Evolutionary conservation across 352 stramenopile species (phyloP), one percentile per base, ranked within the genome.

Genomic region (Globisporangium yorkense): DNA sequence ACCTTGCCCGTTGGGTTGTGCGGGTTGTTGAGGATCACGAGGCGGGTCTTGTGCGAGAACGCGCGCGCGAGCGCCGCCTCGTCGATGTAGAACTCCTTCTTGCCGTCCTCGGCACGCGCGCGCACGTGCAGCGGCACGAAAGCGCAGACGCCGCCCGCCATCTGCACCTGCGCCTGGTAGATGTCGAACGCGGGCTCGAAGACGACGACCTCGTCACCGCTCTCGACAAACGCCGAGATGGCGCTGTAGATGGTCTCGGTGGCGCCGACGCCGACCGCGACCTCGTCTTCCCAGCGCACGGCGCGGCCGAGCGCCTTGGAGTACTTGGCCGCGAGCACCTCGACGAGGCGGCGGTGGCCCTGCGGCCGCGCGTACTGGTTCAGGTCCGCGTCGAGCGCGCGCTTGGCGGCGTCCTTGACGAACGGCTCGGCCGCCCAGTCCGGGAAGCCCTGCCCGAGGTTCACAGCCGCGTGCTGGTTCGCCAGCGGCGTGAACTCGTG

Each of bases 1-100:
- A 99, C 90, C 62, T 99, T 99, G 35, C 97, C 97, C 47, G 97
- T 99, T 12, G 97, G 97, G 72, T 99, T 99, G 84, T 99, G 97
- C 39, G 97, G 97, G 57, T 96, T 98, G 82, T 99, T 99, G 27
- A 99, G 76, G 29, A 99, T 75, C 51, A 99, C 84, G 0, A 94
- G 82, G 41, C 94, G 85, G n/a, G 97, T 99, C 63, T 90, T 89
- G 10, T 83, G 70, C 12, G 92, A 95, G 59, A 99, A 96, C 8
- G 82, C 82, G 5, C 65, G 69, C 24, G 95, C 78, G 35, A 98
- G 75, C 29, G 84, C 86, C 1, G 75, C 59, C 37, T 91, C 74
- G 61, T 99, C 92, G 21, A 99, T 69, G 41, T 87, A 74, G 43
- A 92, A 90, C 59, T 80, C 77, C 37, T 84, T 89, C 33, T 68